Percentiles rank a stretch among this genome's conserved stretches.
phyloP scores from a whole-genome alignment of 2,329 filamentous ascomycete genomes.

The Pseudocercospora ulei region DNA sequence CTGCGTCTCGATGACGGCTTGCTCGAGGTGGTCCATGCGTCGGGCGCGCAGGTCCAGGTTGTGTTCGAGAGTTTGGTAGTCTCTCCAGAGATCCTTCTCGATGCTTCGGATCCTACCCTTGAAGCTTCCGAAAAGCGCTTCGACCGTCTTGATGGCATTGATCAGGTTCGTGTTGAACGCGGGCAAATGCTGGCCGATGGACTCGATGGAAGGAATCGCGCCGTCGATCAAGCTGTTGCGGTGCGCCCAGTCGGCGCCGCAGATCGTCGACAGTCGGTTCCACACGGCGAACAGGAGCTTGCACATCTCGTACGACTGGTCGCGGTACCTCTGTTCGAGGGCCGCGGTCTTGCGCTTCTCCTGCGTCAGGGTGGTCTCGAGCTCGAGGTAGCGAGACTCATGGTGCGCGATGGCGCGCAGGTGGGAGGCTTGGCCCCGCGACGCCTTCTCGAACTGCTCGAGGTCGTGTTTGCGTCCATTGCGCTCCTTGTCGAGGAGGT shows the following conservation, averaged over 20 bases:
- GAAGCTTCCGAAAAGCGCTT: constrained; percentile 67
- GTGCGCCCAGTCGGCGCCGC: constrained; percentile 85
- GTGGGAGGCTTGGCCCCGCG: constrained; percentile 78
- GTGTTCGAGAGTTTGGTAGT: constrained; percentile 77
- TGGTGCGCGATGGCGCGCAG: constrained; percentile 77
- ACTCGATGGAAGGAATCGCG: constrained; percentile 72
- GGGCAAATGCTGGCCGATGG: constrained; percentile 72
- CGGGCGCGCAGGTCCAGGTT: constrained; percentile 70
- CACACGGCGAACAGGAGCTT: constrained; percentile 78
- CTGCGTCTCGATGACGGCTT: constrained; percentile 58
- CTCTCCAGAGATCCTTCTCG: constrained; percentile 82
- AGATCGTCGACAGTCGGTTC: constrained; percentile 76
- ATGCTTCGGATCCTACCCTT: constrained; percentile 68
- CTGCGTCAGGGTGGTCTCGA: constrained; percentile 67
- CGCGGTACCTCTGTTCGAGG: constrained; percentile 70
- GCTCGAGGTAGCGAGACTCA: constrained; percentile 72
- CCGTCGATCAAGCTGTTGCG: constrained; percentile 82
- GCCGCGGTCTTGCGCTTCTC: constrained; percentile 67
- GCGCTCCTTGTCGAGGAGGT: constrained; percentile 85
- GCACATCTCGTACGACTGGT: constrained; percentile 83
- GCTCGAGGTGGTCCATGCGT: constrained; percentile 78
- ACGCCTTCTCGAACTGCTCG: constrained; percentile 74
- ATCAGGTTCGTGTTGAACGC: constrained; percentile 86
- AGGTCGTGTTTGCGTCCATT: constrained; percentile 76
- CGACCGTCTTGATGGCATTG: constrained; percentile 75